These are phyloP conservation scores for Solioccasus polychromus DNA, from an alignment of 768 basidiomycete species.

Conservation along the genomic window DNA sequence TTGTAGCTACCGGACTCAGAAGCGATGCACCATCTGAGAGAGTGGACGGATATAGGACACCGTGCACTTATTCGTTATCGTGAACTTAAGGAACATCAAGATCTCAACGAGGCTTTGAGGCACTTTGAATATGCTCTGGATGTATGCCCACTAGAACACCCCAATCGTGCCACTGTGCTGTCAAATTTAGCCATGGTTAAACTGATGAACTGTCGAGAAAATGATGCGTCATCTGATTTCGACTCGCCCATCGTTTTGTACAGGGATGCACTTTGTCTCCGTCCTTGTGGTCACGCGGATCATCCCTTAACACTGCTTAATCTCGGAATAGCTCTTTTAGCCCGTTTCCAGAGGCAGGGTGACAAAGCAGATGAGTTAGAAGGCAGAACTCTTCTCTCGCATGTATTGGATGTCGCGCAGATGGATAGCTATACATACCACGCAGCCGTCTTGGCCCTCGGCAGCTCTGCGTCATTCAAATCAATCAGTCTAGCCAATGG, in stretches of 20 bases:
- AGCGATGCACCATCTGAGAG: not conserved
- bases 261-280: not conserved
- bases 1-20: not conserved
- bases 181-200: slow-evolving; percentile 7
- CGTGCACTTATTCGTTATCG: not conserved
- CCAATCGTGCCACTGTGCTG: slow-evolving; percentile 7
- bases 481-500: too few relatives aligned
- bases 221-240: not conserved
- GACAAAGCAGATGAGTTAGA: slow-evolving; percentile 5
- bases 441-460: not conserved
- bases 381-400: not conserved
- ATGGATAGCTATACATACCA: not conserved
- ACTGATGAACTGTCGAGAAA: not conserved
- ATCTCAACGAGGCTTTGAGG: slow-evolving; percentile 21
- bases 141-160: slow-evolving; percentile 10
- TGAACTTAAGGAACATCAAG: not conserved
- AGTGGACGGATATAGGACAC: not conserved
- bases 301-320: not conserved
- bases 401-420: not conserved
- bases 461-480: not conserved
- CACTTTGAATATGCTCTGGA: slow-evolving; percentile 10
- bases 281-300: slow-evolving; percentile 3
- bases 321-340: slow-evolving; percentile 3
- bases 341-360: slow-evolving; percentile 6
- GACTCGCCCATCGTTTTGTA: slow-evolving; percentile 2